These are phyloP conservation scores for Beverwykella pulmonaria DNA, from an alignment of 495 filamentous ascomycete genomes.

Conservation along the genomic window DNA sequence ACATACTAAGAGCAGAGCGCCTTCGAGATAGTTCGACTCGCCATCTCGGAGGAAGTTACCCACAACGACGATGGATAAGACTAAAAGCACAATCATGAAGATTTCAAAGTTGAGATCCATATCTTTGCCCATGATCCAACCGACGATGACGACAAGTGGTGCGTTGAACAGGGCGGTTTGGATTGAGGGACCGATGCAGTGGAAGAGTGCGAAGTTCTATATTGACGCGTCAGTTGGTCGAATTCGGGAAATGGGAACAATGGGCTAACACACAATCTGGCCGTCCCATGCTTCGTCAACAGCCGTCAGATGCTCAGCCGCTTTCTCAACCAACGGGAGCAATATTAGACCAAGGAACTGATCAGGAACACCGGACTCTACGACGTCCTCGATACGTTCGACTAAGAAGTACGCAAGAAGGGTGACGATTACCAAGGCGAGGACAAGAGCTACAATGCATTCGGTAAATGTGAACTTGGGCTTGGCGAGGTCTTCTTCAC, in stretches of 20 bases:
- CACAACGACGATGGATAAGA: conserved; percentile 80
- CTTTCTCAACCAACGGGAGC: conserved; percentile 86
- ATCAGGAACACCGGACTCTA: conserved; percentile 67
- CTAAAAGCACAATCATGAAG: conserved; percentile 82
- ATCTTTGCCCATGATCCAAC: conserved; percentile 71
- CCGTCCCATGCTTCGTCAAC: conserved; percentile 90
- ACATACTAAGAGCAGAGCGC: conserved; percentile 40
- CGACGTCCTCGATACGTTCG: conserved; percentile 75
- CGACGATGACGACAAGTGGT: conserved; percentile 79
- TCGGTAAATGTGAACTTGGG: conserved; percentile 80
- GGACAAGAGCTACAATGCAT: conserved; percentile 64
- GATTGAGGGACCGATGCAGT: conserved; percentile 84
- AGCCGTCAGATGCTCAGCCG: conserved; percentile 85
- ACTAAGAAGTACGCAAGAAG: conserved; percentile 83
- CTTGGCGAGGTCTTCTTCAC: conserved; percentile 62
- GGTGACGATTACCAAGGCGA: conserved; percentile 73
- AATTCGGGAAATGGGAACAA: not conserved
- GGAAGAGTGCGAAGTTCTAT: conserved; percentile 85
- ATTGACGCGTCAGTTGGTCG: not conserved
- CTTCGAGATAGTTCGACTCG: conserved; percentile 54
- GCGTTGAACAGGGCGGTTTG: conserved; percentile 91
- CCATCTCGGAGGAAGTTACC: conserved; percentile 53
- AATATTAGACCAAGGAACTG: conserved; percentile 54
- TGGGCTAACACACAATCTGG: conserved; percentile 52
- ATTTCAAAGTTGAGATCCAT: conserved; percentile 87